Conservation (phyloP, 2,329 filamentous ascomycete species). For the Fonsecaea nubica region DNA sequence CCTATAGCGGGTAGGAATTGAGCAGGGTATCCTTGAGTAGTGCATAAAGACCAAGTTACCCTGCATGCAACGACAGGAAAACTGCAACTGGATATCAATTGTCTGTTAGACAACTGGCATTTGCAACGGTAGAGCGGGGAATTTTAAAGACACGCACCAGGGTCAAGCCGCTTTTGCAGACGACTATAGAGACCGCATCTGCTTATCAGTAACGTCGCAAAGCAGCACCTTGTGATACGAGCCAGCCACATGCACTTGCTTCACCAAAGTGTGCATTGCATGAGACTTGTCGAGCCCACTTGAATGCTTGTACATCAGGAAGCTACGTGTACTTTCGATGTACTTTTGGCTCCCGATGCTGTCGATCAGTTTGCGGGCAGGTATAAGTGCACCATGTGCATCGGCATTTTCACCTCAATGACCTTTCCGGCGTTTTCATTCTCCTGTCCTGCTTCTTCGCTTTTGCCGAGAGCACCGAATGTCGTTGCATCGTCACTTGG, state of each 20-base stretch:
- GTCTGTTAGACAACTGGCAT: neutral
- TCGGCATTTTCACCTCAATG: neutral
- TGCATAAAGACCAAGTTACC: neutral
- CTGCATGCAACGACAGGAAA: neutral
- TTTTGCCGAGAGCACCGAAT: slow-evolving; percentile 5
- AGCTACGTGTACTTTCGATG: neutral
- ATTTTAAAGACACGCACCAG: neutral
- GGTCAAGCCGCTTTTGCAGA: neutral
- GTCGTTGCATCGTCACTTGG: neutral
- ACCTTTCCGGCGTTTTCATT: neutral
- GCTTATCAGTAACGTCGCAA: slow-evolving; percentile 1
- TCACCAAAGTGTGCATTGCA: neutral
- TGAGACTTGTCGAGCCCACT: neutral
- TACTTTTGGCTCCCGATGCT: neutral
- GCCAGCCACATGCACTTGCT: neutral
- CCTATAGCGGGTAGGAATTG: neutral
- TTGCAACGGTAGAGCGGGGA: neutral
- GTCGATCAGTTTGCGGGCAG: neutral
- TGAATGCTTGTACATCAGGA: neutral
- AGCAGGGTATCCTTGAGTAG: neutral
- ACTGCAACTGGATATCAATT: neutral
- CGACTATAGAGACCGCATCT: neutral
- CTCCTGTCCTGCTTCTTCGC: neutral
- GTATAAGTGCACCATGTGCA: neutral
- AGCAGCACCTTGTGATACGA: neutral